Percentiles rank a stretch among this genome's conserved stretches.
Conservation (phyloP, 208 protist species). For the Crithidia brevicula region DNA sequence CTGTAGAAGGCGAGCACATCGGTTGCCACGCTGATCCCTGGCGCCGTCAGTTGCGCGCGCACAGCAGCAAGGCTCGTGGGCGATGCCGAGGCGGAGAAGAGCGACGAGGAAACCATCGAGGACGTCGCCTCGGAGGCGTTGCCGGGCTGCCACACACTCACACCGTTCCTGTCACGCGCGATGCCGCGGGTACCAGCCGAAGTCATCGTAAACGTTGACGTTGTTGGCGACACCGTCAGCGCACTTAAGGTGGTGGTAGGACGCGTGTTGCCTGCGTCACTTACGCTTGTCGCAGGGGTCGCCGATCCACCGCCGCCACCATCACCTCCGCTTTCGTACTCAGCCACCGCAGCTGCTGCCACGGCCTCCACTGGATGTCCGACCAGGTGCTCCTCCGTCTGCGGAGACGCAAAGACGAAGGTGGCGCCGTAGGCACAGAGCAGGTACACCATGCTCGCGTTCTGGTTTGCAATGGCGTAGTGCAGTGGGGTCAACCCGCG, state of each 20-base stretch:
- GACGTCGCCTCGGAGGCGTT: background rate
- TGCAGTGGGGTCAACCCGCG: constrained; percentile 46
- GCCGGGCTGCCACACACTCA: background rate
- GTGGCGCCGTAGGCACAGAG: constrained; percentile 43
- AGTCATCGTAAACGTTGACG: background rate
- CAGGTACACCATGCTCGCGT: constrained; percentile 43
- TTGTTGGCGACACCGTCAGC: background rate
- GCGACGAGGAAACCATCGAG: background rate
- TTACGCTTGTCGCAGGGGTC: background rate
- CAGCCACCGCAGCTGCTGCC: constrained; percentile 7
- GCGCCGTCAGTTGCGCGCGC: constrained; percentile 2
- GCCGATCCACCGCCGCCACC: background rate
- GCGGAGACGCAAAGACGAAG: constrained; percentile 38
- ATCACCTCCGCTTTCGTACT: background rate
- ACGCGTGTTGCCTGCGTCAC: background rate
- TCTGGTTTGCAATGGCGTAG: constrained; percentile 55
- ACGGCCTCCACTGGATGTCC: constrained; percentile 17
- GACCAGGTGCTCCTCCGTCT: constrained; percentile 19
- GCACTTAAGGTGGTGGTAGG: background rate
- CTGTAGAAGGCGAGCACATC: constrained; percentile 17
- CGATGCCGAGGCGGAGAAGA: background rate
- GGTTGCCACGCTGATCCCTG: constrained; percentile 6
- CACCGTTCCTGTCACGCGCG: no score
- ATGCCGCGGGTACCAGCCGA: background rate
- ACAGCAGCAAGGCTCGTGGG: background rate